Percentiles rank a stretch among this genome's conserved stretches.
These are phyloP conservation scores for Fusarium avenaceum DNA, from an alignment of 2,329 filamentous ascomycete genomes.

Conservation along the genomic window DNA sequence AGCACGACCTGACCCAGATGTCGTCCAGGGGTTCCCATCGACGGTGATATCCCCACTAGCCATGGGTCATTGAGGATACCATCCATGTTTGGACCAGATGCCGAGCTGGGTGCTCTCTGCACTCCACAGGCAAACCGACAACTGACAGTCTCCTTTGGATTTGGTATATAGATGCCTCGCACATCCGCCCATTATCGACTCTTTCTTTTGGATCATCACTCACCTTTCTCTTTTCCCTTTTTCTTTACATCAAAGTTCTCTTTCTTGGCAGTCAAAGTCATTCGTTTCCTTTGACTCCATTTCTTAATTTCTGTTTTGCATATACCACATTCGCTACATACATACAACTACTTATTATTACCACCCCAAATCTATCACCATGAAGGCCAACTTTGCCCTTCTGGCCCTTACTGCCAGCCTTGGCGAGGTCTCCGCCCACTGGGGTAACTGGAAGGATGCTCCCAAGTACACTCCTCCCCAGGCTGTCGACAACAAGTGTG, in stretches of 20 bases:
- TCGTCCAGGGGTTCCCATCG: constrained; percentile 36
- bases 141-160: constrained; percentile 4
- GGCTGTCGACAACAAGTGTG: constrained; percentile 84
- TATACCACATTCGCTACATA: constrained; percentile 43
- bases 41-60: constrained; percentile 39
- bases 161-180: constrained; percentile 50
- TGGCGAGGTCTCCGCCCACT: constrained; percentile 62
- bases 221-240: constrained; percentile 49
- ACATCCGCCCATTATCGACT: constrained; percentile 39
- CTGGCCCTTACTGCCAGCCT: constrained; percentile 66
- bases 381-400: constrained; percentile 66
- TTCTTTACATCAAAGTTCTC: constrained; percentile 40
- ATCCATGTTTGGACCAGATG: constrained; percentile 43
- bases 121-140: constrained; percentile 11
- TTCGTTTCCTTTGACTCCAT: constrained; percentile 66
- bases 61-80: constrained; percentile 33
- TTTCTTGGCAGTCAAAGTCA: constrained; percentile 63
- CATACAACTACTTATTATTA: constrained; percentile 37
- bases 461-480: constrained; percentile 74
- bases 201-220: constrained; percentile 44
- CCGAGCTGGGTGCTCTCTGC: constrained; percentile 41
- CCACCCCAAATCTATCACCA: constrained; percentile 52
- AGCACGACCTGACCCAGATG: constrained; percentile 22
- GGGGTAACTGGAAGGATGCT: constrained; percentile 49
- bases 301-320: constrained; percentile 47